Percentiles rank a stretch among this genome's conserved stretches.
Evolutionary conservation across 2,329 filamentous ascomycete genomes (phyloP).

Genomic region (Fusarium nematophilum): DNA sequence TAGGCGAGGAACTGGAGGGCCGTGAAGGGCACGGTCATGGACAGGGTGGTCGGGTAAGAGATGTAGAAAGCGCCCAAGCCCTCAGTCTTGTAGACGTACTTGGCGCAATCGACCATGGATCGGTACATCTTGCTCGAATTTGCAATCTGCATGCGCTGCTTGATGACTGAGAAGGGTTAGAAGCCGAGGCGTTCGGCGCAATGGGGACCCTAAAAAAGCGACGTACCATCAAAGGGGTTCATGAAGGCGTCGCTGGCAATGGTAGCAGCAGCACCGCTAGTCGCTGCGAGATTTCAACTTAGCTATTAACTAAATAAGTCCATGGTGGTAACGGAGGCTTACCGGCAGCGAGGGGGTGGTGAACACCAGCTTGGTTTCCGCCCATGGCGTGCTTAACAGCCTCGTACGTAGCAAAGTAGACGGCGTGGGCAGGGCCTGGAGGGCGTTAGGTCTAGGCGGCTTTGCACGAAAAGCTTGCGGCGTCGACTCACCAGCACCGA

Average conservation of each 20-base stretch:
- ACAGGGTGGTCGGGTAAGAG: conserved; percentile 96
- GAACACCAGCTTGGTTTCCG: conserved; percentile 85
- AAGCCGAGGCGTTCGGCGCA: neutral
- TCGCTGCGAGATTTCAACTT: conserved; percentile 65
- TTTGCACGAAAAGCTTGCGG: conserved; percentile 2
- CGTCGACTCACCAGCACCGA: conserved; percentile 82
- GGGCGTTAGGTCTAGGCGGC: conserved; percentile 14
- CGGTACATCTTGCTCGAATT: conserved; percentile 89
- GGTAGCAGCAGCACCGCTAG: conserved; percentile 93
- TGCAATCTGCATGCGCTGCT: conserved; percentile 99
- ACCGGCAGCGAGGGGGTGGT: conserved; percentile 95
- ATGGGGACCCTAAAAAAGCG: neutral
- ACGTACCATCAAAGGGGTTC: conserved; percentile 97
- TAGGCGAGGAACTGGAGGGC: conserved; percentile 97
- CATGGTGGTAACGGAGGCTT: conserved; percentile 45
- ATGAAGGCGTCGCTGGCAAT: conserved; percentile 98
- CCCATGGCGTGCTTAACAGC: conserved; percentile 96
- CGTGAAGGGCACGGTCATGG: conserved; percentile 98
- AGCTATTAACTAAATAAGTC: conserved; percentile 2
- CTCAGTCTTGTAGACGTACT: conserved; percentile 86
- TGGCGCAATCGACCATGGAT: conserved; percentile 87
- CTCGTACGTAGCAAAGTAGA: conserved; percentile 99
- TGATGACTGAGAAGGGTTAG: conserved; percentile 78
- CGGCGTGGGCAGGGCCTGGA: conserved; percentile 91
- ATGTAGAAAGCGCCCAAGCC: conserved; percentile 95